phyloP scores from a whole-genome alignment of 2,329 filamentous ascomycete species.

The Aspergillus thermomutatus region DNA sequence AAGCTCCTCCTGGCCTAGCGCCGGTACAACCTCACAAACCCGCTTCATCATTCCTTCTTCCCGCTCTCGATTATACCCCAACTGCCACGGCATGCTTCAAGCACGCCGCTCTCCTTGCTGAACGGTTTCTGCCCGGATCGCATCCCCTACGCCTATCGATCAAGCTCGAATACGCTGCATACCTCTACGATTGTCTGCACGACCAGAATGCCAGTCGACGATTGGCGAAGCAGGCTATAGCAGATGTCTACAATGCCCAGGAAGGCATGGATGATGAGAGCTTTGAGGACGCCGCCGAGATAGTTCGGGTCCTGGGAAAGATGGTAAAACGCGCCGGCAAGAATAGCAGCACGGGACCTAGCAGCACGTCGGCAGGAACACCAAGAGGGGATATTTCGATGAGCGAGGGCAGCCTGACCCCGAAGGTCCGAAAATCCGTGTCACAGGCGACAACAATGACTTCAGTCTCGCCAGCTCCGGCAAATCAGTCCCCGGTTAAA shows the following conservation, averaged over 20 bases:
- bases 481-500: background rate
- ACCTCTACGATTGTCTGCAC: slow-evolving; percentile 88
- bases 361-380: slow-evolving; percentile 21
- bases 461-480: slow-evolving; percentile 1
- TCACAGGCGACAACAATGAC: slow-evolving; percentile 6
- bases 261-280: slow-evolving; percentile 95
- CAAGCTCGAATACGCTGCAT: slow-evolving; percentile 88
- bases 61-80: slow-evolving; percentile 75
- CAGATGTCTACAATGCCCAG: slow-evolving; percentile 84
- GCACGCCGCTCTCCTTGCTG: slow-evolving; percentile 71
- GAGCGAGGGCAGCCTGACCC: slow-evolving; percentile 31
- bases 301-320: slow-evolving; percentile 79
- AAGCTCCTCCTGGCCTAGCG: slow-evolving; percentile 36
- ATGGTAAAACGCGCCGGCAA: slow-evolving; percentile 75
- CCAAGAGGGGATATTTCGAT: slow-evolving; percentile 27
- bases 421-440: slow-evolving; percentile 14
- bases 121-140: slow-evolving; percentile 74
- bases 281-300: slow-evolving; percentile 85
- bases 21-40: slow-evolving; percentile 30
- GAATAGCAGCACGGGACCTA: slow-evolving; percentile 32
- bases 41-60: slow-evolving; percentile 72
- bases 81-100: slow-evolving; percentile 78
- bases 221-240: slow-evolving; percentile 77
- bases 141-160: slow-evolving; percentile 86
- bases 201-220: slow-evolving; percentile 72